Base-by-base conservation (phyloP, 345 rosid species). In the Noccaea caerulescens region DNA sequence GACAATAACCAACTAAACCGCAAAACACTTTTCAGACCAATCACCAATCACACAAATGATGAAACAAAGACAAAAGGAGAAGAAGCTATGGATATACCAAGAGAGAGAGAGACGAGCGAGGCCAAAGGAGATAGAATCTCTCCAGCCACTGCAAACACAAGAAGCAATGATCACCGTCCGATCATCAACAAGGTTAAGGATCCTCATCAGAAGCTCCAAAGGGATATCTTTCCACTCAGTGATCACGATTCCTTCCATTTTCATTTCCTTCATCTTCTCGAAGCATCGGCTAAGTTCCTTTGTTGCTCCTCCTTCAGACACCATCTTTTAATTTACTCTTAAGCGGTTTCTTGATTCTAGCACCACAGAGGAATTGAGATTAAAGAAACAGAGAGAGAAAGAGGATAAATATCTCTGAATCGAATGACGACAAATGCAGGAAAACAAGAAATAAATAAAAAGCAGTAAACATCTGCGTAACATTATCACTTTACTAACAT, bases 201-300 rank as follows among this genome's bases (percentile, higher is more conserved):
- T 85, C 74, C 88, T 76, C 76, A 88, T 70, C 65, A 94, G 58
- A 18, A 94, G 84, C 84, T 94, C 99, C 82, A 84, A 74, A 1
- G 98, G 99, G 25, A 94, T 89, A 43, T 94, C 97, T 80, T 84
- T 88, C 98, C 99, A 94, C 70, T 88, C 91, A 0, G 73, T 69
- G 65, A 88, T 88, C 50, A 54, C 66, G 10, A 16, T 7, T 36
- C 79, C 75, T 57, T 83, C 90, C 86, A 86, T 82, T 50, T 52
- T 71, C 63, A 87, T 72, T 82, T 81, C 80, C 75, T 77, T 81
- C 81, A 86, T 76, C 83, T 78, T 84, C 80, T 83, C 85, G 75
- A 87, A 90, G 80, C 82, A 58, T 59, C 46, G 56, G 84, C 80
- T 81, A 76, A 90, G 70, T 39, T 84, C 90, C 82, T 82, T 83